Conservation (phyloP, 441 rosid species). For the Populus hybrid region DNA sequence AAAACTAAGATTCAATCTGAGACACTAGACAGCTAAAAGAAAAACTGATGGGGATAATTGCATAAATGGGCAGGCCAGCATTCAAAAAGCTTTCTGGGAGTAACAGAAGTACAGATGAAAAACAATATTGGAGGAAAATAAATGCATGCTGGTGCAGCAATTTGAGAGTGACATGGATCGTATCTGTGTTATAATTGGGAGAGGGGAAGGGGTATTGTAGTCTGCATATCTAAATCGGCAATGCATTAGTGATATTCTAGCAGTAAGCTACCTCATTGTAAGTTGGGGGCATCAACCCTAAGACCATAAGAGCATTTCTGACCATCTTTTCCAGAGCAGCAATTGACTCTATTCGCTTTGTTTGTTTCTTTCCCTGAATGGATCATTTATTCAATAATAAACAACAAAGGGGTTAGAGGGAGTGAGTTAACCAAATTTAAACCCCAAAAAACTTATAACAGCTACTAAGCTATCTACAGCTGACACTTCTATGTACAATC, state of each 20-base stretch:
- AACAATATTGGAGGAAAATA: not conserved
- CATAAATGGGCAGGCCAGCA: not conserved
- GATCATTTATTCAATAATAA: slow-evolving; percentile 5
- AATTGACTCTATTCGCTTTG: slow-evolving; percentile 62
- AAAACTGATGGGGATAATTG: not conserved
- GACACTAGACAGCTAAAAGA: not conserved
- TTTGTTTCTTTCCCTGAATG: slow-evolving; percentile 81
- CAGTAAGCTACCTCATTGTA: slow-evolving; percentile 57
- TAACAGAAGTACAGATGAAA: not conserved
- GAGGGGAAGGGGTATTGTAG: not conserved
- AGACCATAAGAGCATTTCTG: slow-evolving; percentile 49
- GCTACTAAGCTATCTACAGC: not conserved
- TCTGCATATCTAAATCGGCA: not conserved
- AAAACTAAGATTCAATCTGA: not conserved
- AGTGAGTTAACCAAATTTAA: not conserved
- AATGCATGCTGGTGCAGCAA: not conserved
- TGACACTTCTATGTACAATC: not conserved
- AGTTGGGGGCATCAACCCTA: slow-evolving; percentile 78
- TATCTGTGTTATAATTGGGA: not conserved
- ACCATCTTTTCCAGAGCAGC: slow-evolving; percentile 60
- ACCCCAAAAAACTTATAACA: not conserved
- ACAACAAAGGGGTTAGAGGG: not conserved
- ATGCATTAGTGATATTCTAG: not conserved
- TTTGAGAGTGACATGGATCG: not conserved
- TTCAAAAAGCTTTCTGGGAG: not conserved